These are phyloP conservation scores for Neonectria neomacrospora DNA, from an alignment of 2,329 filamentous ascomycete species.

Conservation along the genomic window DNA sequence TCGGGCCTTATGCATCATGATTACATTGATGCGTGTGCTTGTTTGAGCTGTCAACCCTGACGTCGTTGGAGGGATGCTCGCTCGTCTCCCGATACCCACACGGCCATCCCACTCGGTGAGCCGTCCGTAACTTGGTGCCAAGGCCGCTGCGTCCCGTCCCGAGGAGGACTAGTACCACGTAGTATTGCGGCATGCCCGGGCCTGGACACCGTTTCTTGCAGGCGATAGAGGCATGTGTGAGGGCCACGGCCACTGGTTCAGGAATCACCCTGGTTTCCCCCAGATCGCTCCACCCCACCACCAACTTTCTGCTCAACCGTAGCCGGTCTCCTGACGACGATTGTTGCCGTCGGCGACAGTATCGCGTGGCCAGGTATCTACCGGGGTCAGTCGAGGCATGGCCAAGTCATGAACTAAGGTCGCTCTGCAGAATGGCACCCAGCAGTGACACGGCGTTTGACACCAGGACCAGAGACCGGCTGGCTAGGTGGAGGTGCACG, in stretches of 20 bases:
- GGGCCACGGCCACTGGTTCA: slow-evolving; percentile 9
- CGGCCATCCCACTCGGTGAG: slow-evolving; percentile 7
- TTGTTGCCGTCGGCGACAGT: not conserved
- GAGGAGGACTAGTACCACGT: slow-evolving; percentile 14
- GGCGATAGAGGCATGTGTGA: slow-evolving; percentile 15
- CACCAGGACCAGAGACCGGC: slow-evolving; percentile 16
- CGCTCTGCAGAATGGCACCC: slow-evolving; percentile 17
- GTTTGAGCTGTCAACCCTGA: slow-evolving; percentile 24
- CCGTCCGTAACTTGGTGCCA: not conserved
- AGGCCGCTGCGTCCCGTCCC: slow-evolving; percentile 19
- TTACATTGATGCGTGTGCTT: slow-evolving; percentile 34
- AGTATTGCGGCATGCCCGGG: slow-evolving; percentile 8
- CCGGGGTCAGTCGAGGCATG: not conserved
- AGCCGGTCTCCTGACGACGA: slow-evolving; percentile 1
- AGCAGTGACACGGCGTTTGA: slow-evolving; percentile 6
- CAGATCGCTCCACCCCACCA: slow-evolving; percentile 7
- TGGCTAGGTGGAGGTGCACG: slow-evolving; percentile 14
- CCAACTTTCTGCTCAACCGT: slow-evolving; percentile 15
- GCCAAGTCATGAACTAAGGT: slow-evolving; percentile 5
- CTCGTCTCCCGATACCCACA: not conserved
- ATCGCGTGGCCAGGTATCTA: slow-evolving; percentile 12
- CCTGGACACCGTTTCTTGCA: slow-evolving; percentile 12
- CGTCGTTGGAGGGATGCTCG: slow-evolving; percentile 8
- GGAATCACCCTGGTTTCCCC: slow-evolving; percentile 21
- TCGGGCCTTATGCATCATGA: slow-evolving; percentile 23